Conservation (phyloP, 148 eudicot genomes). For the Vaccinium corymbosum region DNA sequence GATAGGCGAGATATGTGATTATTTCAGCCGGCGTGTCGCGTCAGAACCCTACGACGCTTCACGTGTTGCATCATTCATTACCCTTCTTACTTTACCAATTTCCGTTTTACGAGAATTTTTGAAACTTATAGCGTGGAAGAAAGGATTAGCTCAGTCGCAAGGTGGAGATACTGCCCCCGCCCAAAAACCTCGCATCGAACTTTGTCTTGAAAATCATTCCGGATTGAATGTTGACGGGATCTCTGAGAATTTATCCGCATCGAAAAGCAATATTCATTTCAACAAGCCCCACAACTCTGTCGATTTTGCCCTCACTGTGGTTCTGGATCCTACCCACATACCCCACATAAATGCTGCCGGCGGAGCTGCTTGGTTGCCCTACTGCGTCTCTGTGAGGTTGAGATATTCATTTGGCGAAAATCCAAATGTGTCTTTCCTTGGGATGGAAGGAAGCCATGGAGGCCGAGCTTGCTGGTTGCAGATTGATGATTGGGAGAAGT, state of each 20-base stretch:
- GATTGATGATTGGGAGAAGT: slow-evolving; percentile 82
- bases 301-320: slow-evolving; percentile 87
- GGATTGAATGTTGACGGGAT: slow-evolving; percentile 66
- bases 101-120: slow-evolving; percentile 81
- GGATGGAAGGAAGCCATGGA: slow-evolving; percentile 99
- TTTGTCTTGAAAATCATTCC: slow-evolving; percentile 91
- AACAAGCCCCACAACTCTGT: slow-evolving; percentile 72
- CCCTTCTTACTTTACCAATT: slow-evolving; percentile 92
- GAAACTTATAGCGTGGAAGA: slow-evolving; percentile 93
- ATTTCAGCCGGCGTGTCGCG: slow-evolving; percentile 93
- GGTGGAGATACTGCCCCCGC: slow-evolving; percentile 79
- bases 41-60: slow-evolving; percentile 99
- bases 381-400: slow-evolving; percentile 85
- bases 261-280: slow-evolving; percentile 90
- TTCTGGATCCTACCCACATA: slow-evolving; percentile 83
- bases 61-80: slow-evolving; percentile 96
- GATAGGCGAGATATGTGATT: slow-evolving; percentile 90
- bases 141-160: slow-evolving; percentile 78
- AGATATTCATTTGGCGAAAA: slow-evolving; percentile 77
- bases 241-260: slow-evolving; percentile 56
- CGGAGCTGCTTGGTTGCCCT: slow-evolving; percentile 94
- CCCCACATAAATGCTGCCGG: slow-evolving; percentile 89
- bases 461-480: slow-evolving; percentile 86
- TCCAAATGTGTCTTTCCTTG: slow-evolving; percentile 57
- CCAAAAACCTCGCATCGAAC: slow-evolving; percentile 88